phyloP scores from a whole-genome alignment of 2,329 filamentous ascomycete genomes.

The Xylariaceae sp. region DNA sequence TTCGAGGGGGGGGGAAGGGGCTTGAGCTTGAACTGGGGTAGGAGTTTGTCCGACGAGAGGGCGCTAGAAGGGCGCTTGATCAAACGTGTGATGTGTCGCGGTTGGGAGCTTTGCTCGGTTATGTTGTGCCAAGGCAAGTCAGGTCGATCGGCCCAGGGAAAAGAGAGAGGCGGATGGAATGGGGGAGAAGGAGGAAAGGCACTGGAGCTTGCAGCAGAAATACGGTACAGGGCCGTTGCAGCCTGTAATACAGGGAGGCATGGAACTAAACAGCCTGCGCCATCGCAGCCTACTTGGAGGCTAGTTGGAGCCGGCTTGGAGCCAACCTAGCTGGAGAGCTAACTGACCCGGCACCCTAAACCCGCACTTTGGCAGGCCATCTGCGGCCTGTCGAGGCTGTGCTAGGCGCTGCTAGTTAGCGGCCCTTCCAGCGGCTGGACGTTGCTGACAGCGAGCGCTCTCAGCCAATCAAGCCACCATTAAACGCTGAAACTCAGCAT shows the following conservation, averaged over 20 bases:
- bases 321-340: too few species aligned
- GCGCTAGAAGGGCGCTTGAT: conserved; percentile 28
- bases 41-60: conserved; percentile 5
- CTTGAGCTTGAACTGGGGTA: background rate
- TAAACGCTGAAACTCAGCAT: too few species aligned
- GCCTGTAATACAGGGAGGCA: background rate
- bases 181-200: conserved; percentile 15
- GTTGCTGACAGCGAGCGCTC: background rate
- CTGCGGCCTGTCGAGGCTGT: conserved; percentile 9
- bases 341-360: too few species aligned
- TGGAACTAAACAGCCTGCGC: too few species aligned
- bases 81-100: conserved; percentile 27
- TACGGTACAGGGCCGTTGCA: background rate
- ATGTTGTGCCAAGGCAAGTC: conserved; percentile 1
- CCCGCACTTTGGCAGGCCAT: background rate
- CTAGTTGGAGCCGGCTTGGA: too few species aligned
- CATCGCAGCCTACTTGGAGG: too few species aligned
- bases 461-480: conserved; percentile 17
- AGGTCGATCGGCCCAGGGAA: conserved; percentile 4
- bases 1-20: background rate
- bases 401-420: too few species aligned
- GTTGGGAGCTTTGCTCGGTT: conserved; percentile 11
- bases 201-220: conserved; percentile 16
- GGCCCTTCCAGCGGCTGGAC: conserved; percentile 8
- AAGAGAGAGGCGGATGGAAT: conserved; percentile 11